Evolutionary conservation across 208 protist genomes (phyloP), one percentile per base, ranked within the genome.

Genomic region (Trypanosoma mega): DNA sequence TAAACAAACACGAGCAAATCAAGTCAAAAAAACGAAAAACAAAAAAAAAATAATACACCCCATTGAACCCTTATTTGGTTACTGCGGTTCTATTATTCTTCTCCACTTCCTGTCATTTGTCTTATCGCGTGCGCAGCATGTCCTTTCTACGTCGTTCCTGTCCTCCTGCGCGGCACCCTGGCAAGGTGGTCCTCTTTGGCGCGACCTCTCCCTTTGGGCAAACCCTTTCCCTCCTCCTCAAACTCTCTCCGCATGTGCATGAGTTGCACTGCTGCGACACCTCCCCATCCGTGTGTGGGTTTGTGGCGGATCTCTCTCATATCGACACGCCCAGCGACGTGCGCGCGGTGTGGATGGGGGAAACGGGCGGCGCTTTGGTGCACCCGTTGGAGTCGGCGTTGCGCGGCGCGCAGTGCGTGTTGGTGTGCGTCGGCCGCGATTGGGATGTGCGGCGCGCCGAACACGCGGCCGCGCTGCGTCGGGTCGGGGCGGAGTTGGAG

Each of bases 161-260:
- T n/a, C n/a, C n/a, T n/a, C 23, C 39, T 0, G 56, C 16, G 23
- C 26, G 41, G 23, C 53, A 62, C 36, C 41, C 33, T 6, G 85
- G 77, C 12, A 92, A 91, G 55, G 93, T 97, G 1, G 90, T 92
- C 21, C 81, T 98, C 6, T 87, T 98, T 45, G 96, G 96, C 18
- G 92, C 90, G 50, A 83, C 85, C 16, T 94, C 85, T 48, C 81
- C 80, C 12, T 94, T 98, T 33, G 97, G 97, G 18, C 94, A 97
- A 76, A 73, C 92, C 3, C 87, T 98, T 11, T 90, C 95, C 1
- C 65, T 98, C 5, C 78, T 98, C 12, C 66, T 98, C 26, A 98
- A 97, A 62, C 37, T 85, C 49, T 76, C 76, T 46, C 87, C 85
- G 20, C 87, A 85, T 52, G 88, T 94, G 24, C 59, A 45, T 33